These are phyloP conservation scores for Tritrichomonas foetus DNA, from an alignment of 208 protist species.

Conservation along the genomic window DNA sequence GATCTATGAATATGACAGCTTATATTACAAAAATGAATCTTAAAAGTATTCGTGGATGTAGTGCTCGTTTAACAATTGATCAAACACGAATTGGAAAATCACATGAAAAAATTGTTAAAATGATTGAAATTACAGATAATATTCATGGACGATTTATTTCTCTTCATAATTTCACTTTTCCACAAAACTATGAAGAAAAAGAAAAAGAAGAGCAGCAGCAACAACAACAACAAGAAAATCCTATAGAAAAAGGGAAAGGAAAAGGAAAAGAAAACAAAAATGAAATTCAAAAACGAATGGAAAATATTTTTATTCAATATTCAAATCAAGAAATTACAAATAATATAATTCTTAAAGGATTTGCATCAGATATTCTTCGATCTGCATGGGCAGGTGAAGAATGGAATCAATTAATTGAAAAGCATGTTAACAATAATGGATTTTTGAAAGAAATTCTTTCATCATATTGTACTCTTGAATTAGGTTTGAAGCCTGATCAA, in stretches of 20 bases:
- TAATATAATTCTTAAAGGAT: neutral
- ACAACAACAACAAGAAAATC: no score
- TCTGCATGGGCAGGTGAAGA: neutral
- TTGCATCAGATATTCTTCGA: neutral
- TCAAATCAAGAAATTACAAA: neutral
- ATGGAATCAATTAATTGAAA: neutral
- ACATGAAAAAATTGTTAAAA: neutral
- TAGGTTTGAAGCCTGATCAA: neutral
- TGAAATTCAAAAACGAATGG: no score
- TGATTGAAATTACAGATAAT: neutral
- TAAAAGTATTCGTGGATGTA: neutral
- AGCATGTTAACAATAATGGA: neutral
- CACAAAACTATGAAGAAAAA: neutral
- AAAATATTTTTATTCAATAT: neutral
- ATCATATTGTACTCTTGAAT: neutral
- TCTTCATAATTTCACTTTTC: neutral
- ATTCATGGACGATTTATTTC: neutral
- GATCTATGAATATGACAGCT: neutral
- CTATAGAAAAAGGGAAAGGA: no score
- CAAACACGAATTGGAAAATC: neutral
- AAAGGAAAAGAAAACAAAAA: no score
- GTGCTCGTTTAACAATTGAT: neutral
- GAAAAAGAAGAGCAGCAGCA: no score
- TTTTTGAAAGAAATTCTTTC: neutral
- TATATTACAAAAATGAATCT: neutral